A percentile compares a stretch with the other conserved stretches of the same genome.
Conservation (phyloP, 352 stramenopile species). For the Pythium grandisporangium region DNA sequence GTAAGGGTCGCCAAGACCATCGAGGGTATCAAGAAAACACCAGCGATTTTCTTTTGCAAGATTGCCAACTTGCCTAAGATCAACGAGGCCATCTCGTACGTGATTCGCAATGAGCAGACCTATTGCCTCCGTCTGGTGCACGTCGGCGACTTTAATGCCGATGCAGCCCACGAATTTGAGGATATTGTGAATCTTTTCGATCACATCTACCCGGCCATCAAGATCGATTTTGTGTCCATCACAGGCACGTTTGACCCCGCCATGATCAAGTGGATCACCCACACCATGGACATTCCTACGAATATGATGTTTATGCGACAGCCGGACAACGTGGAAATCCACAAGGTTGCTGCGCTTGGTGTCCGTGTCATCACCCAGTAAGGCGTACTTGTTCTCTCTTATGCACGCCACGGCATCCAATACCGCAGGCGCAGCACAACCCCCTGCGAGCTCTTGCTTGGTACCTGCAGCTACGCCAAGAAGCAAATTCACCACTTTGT, state of each 20-base stretch:
- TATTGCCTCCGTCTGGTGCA: slow-evolving; percentile 86
- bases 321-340: slow-evolving; percentile 61
- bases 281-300: slow-evolving; percentile 53
- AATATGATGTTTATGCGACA: slow-evolving; percentile 91
- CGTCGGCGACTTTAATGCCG: slow-evolving; percentile 19
- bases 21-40: slow-evolving; percentile 64
- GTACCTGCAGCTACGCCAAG: too few species aligned
- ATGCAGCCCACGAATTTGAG: slow-evolving; percentile 13
- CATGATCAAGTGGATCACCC: slow-evolving; percentile 77
- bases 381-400: too few species aligned
- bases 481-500: too few species aligned
- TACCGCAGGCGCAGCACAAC: too few species aligned
- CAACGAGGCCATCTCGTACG: slow-evolving; percentile 89
- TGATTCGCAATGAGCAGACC: slow-evolving; percentile 84
- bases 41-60: slow-evolving; percentile 90
- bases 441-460: too few species aligned
- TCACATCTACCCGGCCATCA: slow-evolving; percentile 86
- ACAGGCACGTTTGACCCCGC: slow-evolving; percentile 55
- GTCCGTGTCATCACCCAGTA: slow-evolving; percentile 83
- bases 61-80: slow-evolving; percentile 78
- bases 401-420: too few species aligned
- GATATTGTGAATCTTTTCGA: slow-evolving; percentile 73
- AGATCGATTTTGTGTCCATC: slow-evolving; percentile 83
- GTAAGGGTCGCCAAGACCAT: slow-evolving; percentile 66
- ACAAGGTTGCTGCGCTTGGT: slow-evolving; percentile 65